Conservation (phyloP, 345 rosid genomes). For the Euclidium syriacum region DNA sequence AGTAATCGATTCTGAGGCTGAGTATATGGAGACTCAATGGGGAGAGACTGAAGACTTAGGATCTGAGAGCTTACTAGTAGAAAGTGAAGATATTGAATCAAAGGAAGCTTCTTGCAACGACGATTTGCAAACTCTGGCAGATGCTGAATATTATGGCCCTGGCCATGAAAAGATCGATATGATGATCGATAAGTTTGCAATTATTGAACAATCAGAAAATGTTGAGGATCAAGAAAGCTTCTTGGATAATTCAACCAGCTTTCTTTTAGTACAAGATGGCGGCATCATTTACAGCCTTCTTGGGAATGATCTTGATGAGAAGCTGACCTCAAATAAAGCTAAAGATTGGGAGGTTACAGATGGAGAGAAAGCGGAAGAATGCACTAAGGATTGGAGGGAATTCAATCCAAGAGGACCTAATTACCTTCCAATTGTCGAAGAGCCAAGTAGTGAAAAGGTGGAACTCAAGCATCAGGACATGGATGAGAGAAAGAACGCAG, state of each 20-base stretch:
- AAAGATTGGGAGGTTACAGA: neutral
- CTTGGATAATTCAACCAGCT: neutral
- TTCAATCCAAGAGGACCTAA: slow-evolving; percentile 69
- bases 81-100: neutral
- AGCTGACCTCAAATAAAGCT: neutral
- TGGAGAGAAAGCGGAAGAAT: slow-evolving; percentile 3
- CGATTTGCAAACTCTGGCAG: neutral
- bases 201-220: neutral
- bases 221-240: neutral
- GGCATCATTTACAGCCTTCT: neutral
- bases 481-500: slow-evolving; percentile 53
- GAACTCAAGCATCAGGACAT: slow-evolving; percentile 54
- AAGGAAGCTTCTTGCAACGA: neutral
- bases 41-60: neutral
- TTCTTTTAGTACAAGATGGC: neutral
- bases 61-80: neutral
- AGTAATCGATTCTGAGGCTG: slow-evolving; percentile 12
- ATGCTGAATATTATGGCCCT: neutral
- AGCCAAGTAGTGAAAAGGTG: slow-evolving; percentile 52
- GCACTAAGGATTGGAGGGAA: slow-evolving; percentile 28
- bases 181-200: neutral
- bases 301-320: neutral
- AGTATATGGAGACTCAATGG: neutral
- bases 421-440: slow-evolving; percentile 43
- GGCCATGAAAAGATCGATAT: neutral